These are phyloP conservation scores for Neurospora sp. DNA, from an alignment of 495 filamentous ascomycete species.

Conservation along the genomic window DNA sequence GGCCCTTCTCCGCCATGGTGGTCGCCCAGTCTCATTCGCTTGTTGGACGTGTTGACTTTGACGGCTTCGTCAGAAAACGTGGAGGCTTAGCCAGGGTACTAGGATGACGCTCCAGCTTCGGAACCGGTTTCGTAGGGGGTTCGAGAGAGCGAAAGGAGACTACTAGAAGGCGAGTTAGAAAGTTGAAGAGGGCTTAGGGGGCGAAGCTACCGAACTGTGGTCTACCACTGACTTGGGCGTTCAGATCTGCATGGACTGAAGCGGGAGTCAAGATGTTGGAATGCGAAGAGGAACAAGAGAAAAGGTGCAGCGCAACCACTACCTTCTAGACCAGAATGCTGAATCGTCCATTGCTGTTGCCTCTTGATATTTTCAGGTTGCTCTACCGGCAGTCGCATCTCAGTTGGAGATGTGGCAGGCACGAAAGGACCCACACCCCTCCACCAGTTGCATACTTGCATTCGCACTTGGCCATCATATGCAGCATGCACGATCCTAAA, in stretches of 20 bases:
- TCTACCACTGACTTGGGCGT: neutral
- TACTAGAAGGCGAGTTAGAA: neutral
- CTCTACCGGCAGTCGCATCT: neutral
- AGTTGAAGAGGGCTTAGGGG: neutral
- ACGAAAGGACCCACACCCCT: neutral
- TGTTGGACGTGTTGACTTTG: neutral
- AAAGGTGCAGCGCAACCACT: neutral
- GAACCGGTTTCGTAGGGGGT: neutral
- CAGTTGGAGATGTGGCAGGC: neutral
- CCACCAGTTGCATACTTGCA: neutral
- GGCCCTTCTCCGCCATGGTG: neutral
- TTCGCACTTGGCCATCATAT: too few relatives aligned
- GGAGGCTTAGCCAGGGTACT: neutral
- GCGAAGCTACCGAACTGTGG: neutral
- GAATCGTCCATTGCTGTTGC: neutral
- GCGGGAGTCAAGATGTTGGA: neutral
- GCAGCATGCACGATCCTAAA: neutral
- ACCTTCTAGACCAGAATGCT: neutral
- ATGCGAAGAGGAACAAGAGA: neutral
- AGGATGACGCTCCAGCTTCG: neutral
- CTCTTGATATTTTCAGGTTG: neutral
- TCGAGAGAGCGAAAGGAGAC: neutral
- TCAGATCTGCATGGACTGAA: neutral
- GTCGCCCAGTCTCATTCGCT: neutral
- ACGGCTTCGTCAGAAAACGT: neutral